phyloP scores from a whole-genome alignment of 129 eudicot genomes.

The Dittrichia graveolens region DNA sequence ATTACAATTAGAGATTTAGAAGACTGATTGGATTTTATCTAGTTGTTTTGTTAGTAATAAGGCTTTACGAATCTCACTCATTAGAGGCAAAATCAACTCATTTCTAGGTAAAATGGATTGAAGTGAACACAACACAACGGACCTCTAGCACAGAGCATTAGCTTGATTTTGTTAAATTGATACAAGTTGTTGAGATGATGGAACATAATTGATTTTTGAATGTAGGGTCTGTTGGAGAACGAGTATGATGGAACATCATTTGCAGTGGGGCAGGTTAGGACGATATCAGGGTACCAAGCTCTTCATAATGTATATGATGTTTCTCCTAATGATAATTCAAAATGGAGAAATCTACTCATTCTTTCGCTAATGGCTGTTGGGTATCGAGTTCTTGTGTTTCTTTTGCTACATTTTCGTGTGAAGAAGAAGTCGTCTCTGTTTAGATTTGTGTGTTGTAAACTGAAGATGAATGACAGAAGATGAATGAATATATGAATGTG shows the following conservation, averaged over 20 bases:
- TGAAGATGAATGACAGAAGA: slow-evolving; percentile 43
- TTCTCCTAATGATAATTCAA: slow-evolving; percentile 53
- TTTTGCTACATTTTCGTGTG: slow-evolving; percentile 57
- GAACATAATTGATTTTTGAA: not conserved
- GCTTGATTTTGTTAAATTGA: too few relatives aligned
- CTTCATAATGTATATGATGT: slow-evolving; percentile 64
- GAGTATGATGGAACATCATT: slow-evolving; percentile 67
- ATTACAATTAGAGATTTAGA: too few relatives aligned
- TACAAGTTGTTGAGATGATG: too few relatives aligned
- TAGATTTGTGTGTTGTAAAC: slow-evolving; percentile 50
- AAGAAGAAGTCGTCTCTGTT: slow-evolving; percentile 36
- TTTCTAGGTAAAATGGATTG: too few relatives aligned
- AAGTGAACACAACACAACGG: too few relatives aligned
- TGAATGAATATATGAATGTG: slow-evolving; percentile 32
- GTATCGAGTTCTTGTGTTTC: slow-evolving; percentile 63
- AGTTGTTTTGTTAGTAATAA: too few relatives aligned
- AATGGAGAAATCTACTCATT: slow-evolving; percentile 68
- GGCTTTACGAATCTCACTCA: too few relatives aligned
- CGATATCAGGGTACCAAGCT: slow-evolving; percentile 75
- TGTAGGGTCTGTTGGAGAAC: slow-evolving; percentile 87
- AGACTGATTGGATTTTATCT: too few relatives aligned
- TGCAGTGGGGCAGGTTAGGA: slow-evolving; percentile 81
- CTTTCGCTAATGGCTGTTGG: slow-evolving; percentile 77
- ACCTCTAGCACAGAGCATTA: too few relatives aligned
- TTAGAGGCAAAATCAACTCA: too few relatives aligned